Base-by-base conservation (phyloP, 1,284 basidiomycete species). In the Waitea zeae region DNA sequence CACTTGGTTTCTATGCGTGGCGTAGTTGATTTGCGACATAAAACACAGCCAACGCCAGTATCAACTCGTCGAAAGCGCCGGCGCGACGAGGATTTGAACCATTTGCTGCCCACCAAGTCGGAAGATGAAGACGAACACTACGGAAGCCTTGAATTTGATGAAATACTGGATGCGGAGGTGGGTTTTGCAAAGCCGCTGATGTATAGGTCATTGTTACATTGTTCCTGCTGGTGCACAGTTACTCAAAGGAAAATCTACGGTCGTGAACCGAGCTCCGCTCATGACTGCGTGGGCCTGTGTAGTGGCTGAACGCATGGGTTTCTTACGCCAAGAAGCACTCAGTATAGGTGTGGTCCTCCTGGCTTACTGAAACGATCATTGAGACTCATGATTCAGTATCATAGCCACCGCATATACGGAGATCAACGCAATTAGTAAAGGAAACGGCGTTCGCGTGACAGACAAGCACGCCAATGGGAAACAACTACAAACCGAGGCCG, bases 281-380 rank as follows among this genome's bases (percentile, higher is more conserved):
- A 86, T 96, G 83, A 88, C 80, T 33, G 86, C 82, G 1, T 97
- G 92, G 92, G 73, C 86, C 1, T 82, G 70, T 37, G 57, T 88
- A 24, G 79, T 96, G 12, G 79, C 86, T 5, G 83, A 92, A 46
- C 62, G 74, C 18, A 62, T 93, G 39, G 86, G 86, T 2, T 97
- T 97, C 50, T 66, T 72, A 35, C 64, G 78, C 34, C 71, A 83
- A 43, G 93, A 97, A 55, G 83, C 93, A 1, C 61, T 97, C 24
- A 89, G 82, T 46, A 81, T 93, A 38, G 84, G 86, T 78, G 44
- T 27, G 59, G n/a, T n/a, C 38, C 36, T 24, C 24, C 15, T 36
- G 17, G 19, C 31, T 22, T 22, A 32, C 29, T 9, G 27, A 18
- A 29, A 35, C 41, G 40, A 33, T 41, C 38, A 37, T 33, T 34